Percentiles rank a stretch among this genome's conserved stretches.
Evolutionary conservation across 257 asterid genomes (phyloP).

Genomic region (Capsicum baccatum): DNA sequence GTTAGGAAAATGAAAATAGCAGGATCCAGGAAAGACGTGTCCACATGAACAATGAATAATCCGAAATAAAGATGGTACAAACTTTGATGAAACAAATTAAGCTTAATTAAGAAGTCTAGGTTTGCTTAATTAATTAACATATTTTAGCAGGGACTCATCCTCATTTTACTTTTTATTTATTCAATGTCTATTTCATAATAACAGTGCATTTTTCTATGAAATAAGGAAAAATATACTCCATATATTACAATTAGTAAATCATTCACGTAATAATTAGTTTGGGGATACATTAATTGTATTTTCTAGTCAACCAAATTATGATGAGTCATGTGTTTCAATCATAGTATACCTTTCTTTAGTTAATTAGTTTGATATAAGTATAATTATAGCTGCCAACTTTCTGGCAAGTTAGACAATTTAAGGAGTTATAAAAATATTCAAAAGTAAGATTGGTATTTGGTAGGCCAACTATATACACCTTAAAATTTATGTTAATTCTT

Average conservation of each 20-base stretch:
- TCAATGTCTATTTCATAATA: background rate
- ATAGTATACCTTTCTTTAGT: background rate
- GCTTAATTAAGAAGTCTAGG: background rate
- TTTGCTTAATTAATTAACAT: background rate
- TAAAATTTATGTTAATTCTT: background rate
- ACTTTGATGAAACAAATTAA: background rate
- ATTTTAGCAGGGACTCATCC: background rate
- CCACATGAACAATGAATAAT: background rate
- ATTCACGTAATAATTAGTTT: background rate
- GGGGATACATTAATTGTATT: background rate
- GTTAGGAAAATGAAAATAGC: background rate
- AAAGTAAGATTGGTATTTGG: background rate
- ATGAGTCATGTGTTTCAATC: background rate
- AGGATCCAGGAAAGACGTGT: background rate
- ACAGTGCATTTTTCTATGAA: background rate
- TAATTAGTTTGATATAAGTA: background rate
- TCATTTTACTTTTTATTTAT: no score
- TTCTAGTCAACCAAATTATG: background rate
- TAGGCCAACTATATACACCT: background rate
- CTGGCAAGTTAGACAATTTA: background rate
- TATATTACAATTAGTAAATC: background rate
- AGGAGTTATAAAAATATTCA: background rate
- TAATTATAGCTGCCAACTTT: background rate
- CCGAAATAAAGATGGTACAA: background rate
- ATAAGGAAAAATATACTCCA: background rate